Conservation (phyloP, 306 rosid species). For the Inga laurina region DNA sequence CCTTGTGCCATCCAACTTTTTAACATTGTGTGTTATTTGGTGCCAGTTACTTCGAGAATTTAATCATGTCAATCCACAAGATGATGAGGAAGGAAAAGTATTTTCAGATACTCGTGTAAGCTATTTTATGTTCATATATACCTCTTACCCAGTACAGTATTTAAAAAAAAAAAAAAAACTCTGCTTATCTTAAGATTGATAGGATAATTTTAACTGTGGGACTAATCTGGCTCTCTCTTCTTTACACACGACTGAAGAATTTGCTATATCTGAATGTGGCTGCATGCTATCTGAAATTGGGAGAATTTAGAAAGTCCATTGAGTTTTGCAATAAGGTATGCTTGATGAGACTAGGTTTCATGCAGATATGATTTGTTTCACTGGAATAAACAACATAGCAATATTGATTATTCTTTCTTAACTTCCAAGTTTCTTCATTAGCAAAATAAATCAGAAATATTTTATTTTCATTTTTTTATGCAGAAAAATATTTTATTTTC, state of each 20-base stretch:
- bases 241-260: constrained; percentile 57
- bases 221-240: constrained; percentile 25
- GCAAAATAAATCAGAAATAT: constrained; percentile 6
- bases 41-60: constrained; percentile 91
- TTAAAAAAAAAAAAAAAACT: background rate
- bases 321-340: constrained; percentile 93
- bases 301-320: constrained; percentile 83
- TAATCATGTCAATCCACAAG: constrained; percentile 98
- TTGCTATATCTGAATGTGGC: constrained; percentile 84
- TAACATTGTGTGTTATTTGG: constrained; percentile 42
- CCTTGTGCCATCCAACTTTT: constrained; percentile 21
- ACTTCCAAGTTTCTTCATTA: constrained; percentile 11
- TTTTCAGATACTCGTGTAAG: constrained; percentile 80
- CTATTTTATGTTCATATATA: constrained; percentile 15
- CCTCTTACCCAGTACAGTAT: constrained; percentile 5
- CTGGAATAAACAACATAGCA: constrained; percentile 1
- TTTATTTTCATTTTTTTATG: background rate
- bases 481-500: background rate
- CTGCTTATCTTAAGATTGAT: constrained; percentile 8
- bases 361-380: constrained; percentile 21
- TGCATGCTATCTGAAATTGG: constrained; percentile 82
- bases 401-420: background rate
- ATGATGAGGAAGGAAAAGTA: constrained; percentile 87
- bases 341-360: constrained; percentile 17
- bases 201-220: constrained; percentile 10